phyloP scores from a whole-genome alignment of 495 filamentous ascomycete species.

The Jackrogersella multiformis region DNA sequence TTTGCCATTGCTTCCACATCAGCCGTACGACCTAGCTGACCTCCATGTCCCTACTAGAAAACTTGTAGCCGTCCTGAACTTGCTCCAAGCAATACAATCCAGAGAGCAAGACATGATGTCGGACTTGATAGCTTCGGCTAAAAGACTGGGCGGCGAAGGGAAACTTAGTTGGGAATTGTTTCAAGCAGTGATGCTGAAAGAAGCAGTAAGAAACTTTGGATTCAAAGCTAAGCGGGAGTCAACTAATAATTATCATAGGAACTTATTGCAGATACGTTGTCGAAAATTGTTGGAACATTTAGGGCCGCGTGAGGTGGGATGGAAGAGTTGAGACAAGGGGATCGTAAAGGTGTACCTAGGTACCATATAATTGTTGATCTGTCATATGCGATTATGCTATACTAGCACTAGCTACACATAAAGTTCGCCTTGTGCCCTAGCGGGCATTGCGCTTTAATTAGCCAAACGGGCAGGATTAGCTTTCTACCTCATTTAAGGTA shows the following conservation, averaged over 20 bases:
- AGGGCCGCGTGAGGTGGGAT: background rate
- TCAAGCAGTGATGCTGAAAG: background rate
- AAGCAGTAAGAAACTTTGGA: background rate
- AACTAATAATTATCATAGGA: conserved; percentile 8
- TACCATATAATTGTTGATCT: too few relatives aligned
- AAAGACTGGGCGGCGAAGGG: background rate
- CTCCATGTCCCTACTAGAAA: conserved; percentile 14
- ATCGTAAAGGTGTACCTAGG: too few relatives aligned
- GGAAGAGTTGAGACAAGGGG: background rate
- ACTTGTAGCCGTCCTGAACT: background rate
- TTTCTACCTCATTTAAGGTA: too few relatives aligned
- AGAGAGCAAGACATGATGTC: background rate
- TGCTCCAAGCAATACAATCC: background rate
- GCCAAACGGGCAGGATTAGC: too few relatives aligned
- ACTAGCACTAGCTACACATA: too few relatives aligned
- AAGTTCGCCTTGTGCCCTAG: too few relatives aligned
- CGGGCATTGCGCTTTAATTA: too few relatives aligned
- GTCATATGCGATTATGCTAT: too few relatives aligned
- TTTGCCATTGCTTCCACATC: conserved; percentile 13
- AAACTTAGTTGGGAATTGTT: conserved; percentile 8
- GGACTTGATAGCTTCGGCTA: background rate
- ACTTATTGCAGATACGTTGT: background rate
- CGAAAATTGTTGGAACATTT: background rate
- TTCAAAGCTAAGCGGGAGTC: background rate
- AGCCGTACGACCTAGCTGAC: conserved; percentile 6